These are phyloP conservation scores for Antitrichia curtipendula DNA, from an alignment of 225 moss, liverwort and hornwort species.

Conservation along the genomic window DNA sequence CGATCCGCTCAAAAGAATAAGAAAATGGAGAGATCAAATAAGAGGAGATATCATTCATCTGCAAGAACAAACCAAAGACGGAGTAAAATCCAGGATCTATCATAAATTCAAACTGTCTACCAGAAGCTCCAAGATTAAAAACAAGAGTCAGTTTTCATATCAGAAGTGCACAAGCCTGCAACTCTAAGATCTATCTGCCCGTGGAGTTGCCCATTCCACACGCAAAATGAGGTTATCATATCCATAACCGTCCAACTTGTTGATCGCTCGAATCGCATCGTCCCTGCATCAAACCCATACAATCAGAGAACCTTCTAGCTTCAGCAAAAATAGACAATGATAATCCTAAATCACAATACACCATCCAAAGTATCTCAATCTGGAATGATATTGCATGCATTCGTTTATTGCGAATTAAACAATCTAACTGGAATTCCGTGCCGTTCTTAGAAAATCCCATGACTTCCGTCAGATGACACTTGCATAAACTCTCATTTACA, in stretches of 20 bases:
- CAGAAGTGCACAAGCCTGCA: neutral
- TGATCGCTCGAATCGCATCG: slow-evolving; percentile 90
- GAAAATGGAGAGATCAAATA: neutral
- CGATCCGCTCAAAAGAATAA: neutral
- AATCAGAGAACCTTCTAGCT: neutral
- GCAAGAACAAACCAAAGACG: neutral
- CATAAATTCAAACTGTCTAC: neutral
- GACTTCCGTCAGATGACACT: neutral
- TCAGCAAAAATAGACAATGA: neutral
- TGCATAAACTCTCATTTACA: neutral
- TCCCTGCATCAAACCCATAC: slow-evolving; percentile 38
- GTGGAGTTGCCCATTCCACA: slow-evolving; percentile 91
- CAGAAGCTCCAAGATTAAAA: neutral
- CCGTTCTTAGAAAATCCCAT: neutral
- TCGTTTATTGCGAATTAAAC: neutral
- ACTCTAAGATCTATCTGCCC: slow-evolving; percentile 61
- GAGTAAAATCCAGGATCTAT: neutral
- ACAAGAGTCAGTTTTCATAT: neutral
- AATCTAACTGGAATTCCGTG: neutral
- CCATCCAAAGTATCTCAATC: neutral
- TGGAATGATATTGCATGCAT: neutral
- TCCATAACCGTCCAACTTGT: slow-evolving; percentile 87
- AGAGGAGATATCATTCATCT: neutral
- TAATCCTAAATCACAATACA: neutral
- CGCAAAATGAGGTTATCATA: slow-evolving; percentile 90